Conservation (phyloP, 2,329 filamentous ascomycete genomes). For the Sphaerulina vaccinii region DNA sequence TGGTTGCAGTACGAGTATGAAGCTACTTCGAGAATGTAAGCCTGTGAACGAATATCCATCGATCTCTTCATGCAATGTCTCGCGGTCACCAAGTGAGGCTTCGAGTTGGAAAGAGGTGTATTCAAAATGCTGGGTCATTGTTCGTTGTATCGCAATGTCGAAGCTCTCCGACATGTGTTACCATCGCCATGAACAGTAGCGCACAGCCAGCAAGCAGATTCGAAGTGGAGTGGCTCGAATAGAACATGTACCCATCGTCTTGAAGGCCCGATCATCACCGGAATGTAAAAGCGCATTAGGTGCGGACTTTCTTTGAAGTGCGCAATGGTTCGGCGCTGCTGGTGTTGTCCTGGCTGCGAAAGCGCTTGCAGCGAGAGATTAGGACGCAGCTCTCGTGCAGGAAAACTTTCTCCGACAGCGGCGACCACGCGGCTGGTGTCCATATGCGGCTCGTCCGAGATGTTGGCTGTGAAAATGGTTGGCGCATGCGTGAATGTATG, state of each 20-base stretch:
- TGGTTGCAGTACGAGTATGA: too few species aligned
- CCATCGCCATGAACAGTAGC: background rate
- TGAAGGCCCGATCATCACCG: background rate
- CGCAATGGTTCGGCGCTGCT: background rate
- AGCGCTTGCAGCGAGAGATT: background rate
- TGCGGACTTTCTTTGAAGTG: background rate
- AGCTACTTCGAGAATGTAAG: too few species aligned
- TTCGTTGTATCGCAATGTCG: too few species aligned
- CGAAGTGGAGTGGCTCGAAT: constrained; percentile 4
- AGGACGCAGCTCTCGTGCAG: background rate
- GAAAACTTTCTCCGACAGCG: background rate
- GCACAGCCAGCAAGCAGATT: background rate
- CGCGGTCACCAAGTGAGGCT: too few species aligned
- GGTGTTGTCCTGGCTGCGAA: background rate
- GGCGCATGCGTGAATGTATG: background rate
- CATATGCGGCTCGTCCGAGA: background rate
- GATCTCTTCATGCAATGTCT: too few species aligned
- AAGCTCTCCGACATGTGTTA: too few species aligned
- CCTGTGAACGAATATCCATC: too few species aligned
- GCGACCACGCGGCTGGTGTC: background rate
- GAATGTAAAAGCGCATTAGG: background rate
- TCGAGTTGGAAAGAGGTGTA: too few species aligned
- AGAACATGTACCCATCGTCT: background rate
- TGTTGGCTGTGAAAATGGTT: background rate
- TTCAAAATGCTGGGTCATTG: too few species aligned